Percentiles rank a stretch among this genome's conserved stretches.
These are phyloP conservation scores for Aspergillus sp. DNA, from an alignment of 2,329 filamentous ascomycete species.

Conservation along the genomic window DNA sequence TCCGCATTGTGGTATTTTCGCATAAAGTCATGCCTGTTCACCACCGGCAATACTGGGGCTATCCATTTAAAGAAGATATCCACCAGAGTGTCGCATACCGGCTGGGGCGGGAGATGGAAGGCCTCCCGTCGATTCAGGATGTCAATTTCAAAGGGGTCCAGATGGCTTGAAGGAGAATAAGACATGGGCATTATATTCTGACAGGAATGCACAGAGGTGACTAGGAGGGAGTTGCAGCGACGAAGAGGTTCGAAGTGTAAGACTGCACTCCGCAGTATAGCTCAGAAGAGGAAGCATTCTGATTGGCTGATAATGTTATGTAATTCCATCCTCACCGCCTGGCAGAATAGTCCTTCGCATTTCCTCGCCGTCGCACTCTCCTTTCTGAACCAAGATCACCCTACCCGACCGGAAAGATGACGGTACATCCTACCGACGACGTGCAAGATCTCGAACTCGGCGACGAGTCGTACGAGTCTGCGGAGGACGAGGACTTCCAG, in stretches of 20 bases:
- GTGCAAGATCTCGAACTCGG: conserved; percentile 16
- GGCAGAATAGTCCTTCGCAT: conserved; percentile 15
- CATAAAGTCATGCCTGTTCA: conserved; percentile 7
- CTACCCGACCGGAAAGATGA: conserved; percentile 8
- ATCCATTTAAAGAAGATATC: conserved; percentile 8
- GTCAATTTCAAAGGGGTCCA: conserved; percentile 8
- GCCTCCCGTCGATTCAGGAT: conserved; percentile 6
- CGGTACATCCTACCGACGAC: conserved; percentile 7
- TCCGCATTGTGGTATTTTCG: conserved; percentile 3
- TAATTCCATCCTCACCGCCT: conserved; percentile 11
- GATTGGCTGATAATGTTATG: conserved; percentile 2
- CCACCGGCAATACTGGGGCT: conserved; percentile 7
- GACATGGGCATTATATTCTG: no score
- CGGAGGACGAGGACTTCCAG: conserved; percentile 31
- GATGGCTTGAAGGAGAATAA: conserved; percentile 2
- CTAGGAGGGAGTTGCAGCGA: no score
- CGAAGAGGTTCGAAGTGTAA: no score
- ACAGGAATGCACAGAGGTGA: no score
- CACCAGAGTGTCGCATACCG: conserved; percentile 4
- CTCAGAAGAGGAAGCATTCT: no score
- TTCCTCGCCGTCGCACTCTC: conserved; percentile 1
- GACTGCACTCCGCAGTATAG: no score
- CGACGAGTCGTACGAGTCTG: conserved; percentile 29
- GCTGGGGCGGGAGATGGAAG: conserved; percentile 4
- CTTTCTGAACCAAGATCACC: no score